Conservation (phyloP, 306 rosid genomes). For the Leucaena leucocephala region DNA sequence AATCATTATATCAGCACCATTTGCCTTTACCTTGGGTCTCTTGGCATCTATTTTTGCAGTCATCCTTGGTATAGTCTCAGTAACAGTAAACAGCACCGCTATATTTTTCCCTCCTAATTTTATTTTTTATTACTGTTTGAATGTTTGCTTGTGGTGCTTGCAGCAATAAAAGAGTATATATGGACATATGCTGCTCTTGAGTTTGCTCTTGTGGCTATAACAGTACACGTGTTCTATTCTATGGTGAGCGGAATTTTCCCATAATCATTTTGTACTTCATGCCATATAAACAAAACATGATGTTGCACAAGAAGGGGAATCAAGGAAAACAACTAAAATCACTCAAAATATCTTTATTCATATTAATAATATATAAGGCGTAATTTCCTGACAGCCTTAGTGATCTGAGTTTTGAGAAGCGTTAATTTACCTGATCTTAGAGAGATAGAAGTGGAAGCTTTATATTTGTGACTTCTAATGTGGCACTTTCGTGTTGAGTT, state of each 20-base stretch:
- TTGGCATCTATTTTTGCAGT: conserved; percentile 77
- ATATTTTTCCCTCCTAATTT: neutral
- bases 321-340: conserved; percentile 1
- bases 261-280: conserved; percentile 22
- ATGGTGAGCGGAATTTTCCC: conserved; percentile 55
- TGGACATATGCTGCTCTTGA: conserved; percentile 99
- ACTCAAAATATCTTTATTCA: neutral
- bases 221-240: conserved; percentile 71
- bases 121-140: conserved; percentile 7
- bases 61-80: conserved; percentile 64
- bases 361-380: neutral
- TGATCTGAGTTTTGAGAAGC: conserved; percentile 1
- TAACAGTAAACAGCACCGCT: conserved; percentile 16
- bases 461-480: neutral
- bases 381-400: neutral
- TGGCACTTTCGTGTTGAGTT: neutral
- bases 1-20: conserved; percentile 79
- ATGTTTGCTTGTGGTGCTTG: conserved; percentile 31
- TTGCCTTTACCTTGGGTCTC: conserved; percentile 85
- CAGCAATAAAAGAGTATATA: conserved; percentile 93
- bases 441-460: neutral
- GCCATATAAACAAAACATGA: conserved; percentile 12
- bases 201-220: conserved; percentile 87
- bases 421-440: neutral
- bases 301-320: neutral